Evolutionary conservation across 2,329 filamentous ascomycete genomes (phyloP), one percentile per base, ranked within the genome.

Genomic region (Fusarium sp.): DNA sequence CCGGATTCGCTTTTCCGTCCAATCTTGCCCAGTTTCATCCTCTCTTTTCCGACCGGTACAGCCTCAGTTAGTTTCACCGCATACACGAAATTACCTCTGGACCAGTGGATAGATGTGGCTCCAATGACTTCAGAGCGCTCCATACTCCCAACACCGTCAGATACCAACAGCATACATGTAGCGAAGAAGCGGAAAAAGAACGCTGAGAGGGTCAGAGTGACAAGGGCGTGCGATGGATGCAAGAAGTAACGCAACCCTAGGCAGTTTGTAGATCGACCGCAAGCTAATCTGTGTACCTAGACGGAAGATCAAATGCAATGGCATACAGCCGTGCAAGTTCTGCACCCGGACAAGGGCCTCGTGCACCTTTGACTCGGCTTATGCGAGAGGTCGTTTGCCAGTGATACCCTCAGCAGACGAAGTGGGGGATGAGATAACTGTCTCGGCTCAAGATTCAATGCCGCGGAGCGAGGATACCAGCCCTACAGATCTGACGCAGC

Each of bases 291-390:
- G 17, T 48, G 18, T 44, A 9, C 38, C 20, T 32, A 78, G 77
- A 53, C 61, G 75, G 39, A 78, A 78, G 62, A 78, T 79, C 54
- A 77, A 77, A 13, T 78, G 77, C 47, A 71, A 77, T 63, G 77
- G 77, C 39, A 68, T 69, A 14, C 74, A 77, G 51, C 77, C 77
- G n/a, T 78, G 77, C 51, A 75, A 69, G 44, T 78, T 78, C 20
- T 79, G 75, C 18, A 53, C 50, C 18, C 66, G 76, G 36, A 70
- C 74, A 55, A 70, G 67, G 62, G 63, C 61, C 3, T 54, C 59
- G 22, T 79, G 77, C 26, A 79, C 75, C 14, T 79, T 78, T 62
- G 55, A 78, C 30, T 77, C 77, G 22, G 58, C 77, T 20, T 79
- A 79, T 70, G 72, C 74, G 4, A 70, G 77, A 68, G 77, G 77